Conservation (phyloP, 257 asterid genomes). For the Jaltomata sinuosa region DNA sequence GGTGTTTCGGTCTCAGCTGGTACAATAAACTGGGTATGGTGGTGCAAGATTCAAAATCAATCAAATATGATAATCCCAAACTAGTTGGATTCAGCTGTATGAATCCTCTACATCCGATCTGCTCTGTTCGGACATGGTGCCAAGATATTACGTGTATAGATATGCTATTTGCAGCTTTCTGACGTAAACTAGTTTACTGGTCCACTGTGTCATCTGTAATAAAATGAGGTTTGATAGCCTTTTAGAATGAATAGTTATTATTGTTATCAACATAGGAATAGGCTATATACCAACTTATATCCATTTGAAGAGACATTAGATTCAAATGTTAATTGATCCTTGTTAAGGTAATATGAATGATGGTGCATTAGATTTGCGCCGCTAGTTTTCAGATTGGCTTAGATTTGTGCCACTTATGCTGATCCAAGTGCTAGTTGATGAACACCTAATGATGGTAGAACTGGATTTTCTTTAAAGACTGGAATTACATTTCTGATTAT, state of each 20-base stretch:
- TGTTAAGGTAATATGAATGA: background rate
- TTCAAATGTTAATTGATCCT: background rate
- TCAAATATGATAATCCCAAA: background rate
- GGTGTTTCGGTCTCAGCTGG: constrained; percentile 85
- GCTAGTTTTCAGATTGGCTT: background rate
- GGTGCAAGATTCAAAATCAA: constrained; percentile 3
- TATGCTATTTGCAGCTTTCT: background rate
- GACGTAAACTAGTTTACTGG: background rate
- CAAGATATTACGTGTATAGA: background rate
- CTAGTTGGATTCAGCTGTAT: background rate
- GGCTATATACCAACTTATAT: background rate
- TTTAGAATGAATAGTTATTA: background rate
- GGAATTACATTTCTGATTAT: background rate
- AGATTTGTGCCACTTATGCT: background rate
- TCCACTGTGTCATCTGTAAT: background rate
- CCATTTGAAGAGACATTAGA: background rate
- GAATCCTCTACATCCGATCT: background rate
- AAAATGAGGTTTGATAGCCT: background rate
- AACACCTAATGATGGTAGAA: background rate
- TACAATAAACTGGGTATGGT: constrained; percentile 90
- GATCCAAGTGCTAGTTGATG: background rate
- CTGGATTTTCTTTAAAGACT: background rate
- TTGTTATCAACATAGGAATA: background rate
- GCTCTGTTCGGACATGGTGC: background rate
- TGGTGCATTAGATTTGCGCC: background rate